phyloP scores from a whole-genome alignment of 2,329 filamentous ascomycete species.

The Colletotrichum lentis region DNA sequence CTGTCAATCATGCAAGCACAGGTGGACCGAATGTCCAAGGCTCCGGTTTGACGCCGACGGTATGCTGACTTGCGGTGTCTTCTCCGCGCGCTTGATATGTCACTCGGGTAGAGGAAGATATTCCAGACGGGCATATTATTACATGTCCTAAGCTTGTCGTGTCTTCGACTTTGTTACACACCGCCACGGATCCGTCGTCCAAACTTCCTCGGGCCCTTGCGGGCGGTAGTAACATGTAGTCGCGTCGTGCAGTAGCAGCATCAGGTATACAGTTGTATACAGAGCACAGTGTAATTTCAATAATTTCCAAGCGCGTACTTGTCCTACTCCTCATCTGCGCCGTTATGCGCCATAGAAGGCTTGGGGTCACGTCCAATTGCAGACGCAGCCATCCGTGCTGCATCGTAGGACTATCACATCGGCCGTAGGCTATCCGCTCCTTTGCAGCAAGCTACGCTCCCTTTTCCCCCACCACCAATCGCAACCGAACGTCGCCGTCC shows the following conservation, averaged over 20 bases:
- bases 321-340: background rate
- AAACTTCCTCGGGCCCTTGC: slow-evolving; percentile 16
- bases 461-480: background rate
- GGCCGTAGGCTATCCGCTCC: background rate
- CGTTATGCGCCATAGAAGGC: background rate
- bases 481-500: background rate
- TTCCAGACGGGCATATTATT: too few species aligned
- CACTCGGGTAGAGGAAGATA: background rate
- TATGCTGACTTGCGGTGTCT: background rate
- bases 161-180: background rate
- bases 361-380: background rate
- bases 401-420: slow-evolving; percentile 3
- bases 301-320: background rate
- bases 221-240: slow-evolving; percentile 6
- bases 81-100: background rate
- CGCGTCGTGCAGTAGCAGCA: background rate
- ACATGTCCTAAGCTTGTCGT: background rate
- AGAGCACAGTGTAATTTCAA: background rate
- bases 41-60: background rate
- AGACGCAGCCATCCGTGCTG: slow-evolving; percentile 2
- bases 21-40: background rate
- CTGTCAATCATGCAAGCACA: too few species aligned
- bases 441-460: background rate
- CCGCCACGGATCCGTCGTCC: background rate
- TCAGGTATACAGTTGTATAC: background rate